These are phyloP conservation scores for Nigrograna mackinnonii DNA, from an alignment of 2,329 filamentous ascomycete species.

Conservation along the genomic window DNA sequence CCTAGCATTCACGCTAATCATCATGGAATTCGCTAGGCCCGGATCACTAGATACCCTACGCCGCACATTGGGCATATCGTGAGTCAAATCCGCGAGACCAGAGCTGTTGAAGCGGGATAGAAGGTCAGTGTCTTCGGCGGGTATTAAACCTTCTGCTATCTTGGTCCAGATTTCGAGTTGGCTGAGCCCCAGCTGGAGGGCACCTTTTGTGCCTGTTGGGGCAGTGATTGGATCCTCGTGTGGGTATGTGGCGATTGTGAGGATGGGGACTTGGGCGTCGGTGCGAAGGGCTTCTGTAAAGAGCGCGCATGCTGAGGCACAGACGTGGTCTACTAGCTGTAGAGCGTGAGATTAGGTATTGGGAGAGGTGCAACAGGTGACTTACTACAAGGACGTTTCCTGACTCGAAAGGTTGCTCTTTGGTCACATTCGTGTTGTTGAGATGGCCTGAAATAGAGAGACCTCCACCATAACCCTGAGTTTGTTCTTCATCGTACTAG, in stretches of 20 bases:
- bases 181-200: neutral
- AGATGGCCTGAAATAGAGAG: neutral
- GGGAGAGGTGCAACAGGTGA: neutral
- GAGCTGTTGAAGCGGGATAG: neutral
- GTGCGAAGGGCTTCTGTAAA: neutral
- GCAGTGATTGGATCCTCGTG: neutral
- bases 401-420: neutral
- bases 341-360: neutral
- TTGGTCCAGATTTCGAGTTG: neutral
- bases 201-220: neutral
- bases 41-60: neutral
- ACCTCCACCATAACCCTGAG: neutral
- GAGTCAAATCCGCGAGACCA: neutral
- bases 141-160: neutral
- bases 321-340: neutral
- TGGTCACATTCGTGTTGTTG: neutral
- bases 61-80: neutral
- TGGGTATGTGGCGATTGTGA: neutral
- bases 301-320: neutral
- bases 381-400: neutral
- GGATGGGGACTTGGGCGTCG: neutral
- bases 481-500: neutral
- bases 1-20: neutral
- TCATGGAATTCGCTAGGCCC: neutral
- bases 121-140: neutral